A percentile compares a stretch with the other conserved stretches of the same genome.
Conservation (phyloP, 106 monocot genomes). For the Apostasia shenzhenica region DNA sequence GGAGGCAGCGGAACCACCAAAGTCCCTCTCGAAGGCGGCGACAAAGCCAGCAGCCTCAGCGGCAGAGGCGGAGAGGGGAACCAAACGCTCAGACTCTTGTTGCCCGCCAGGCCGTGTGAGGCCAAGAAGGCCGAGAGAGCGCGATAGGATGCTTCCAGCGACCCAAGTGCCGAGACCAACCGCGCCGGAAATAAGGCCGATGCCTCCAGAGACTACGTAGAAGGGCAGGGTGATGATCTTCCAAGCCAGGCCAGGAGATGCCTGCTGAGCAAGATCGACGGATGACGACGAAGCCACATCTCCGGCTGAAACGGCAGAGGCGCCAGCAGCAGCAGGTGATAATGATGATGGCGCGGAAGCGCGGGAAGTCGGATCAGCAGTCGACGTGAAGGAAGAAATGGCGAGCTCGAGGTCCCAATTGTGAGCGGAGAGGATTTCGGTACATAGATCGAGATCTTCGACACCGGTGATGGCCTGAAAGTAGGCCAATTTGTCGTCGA, state of each 20-base stretch:
- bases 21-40: constrained; percentile 56
- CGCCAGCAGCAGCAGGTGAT: not conserved
- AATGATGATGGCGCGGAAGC: constrained; percentile 1
- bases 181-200: constrained; percentile 48
- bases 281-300: not conserved
- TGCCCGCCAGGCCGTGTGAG: constrained; percentile 16
- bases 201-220: constrained; percentile 67
- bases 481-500: constrained; percentile 62
- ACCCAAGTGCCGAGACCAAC: constrained; percentile 65
- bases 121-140: constrained; percentile 57
- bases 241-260: constrained; percentile 65
- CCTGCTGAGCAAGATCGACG: not conserved
- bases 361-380: constrained; percentile 14
- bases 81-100: constrained; percentile 15
- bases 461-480: constrained; percentile 93
- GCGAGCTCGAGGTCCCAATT: constrained; percentile 90
- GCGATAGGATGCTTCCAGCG: constrained; percentile 63
- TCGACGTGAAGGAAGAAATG: constrained; percentile 70
- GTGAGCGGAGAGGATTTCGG: constrained; percentile 89
- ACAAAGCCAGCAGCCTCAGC: constrained; percentile 74
- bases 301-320: not conserved
- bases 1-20: constrained; percentile 11
- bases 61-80: constrained; percentile 36
- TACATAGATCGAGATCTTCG: constrained; percentile 69
- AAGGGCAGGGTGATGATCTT: constrained; percentile 81